Base-by-base conservation (phyloP, 2,329 filamentous ascomycete genomes). In the Knoxdaviesia capensis region DNA sequence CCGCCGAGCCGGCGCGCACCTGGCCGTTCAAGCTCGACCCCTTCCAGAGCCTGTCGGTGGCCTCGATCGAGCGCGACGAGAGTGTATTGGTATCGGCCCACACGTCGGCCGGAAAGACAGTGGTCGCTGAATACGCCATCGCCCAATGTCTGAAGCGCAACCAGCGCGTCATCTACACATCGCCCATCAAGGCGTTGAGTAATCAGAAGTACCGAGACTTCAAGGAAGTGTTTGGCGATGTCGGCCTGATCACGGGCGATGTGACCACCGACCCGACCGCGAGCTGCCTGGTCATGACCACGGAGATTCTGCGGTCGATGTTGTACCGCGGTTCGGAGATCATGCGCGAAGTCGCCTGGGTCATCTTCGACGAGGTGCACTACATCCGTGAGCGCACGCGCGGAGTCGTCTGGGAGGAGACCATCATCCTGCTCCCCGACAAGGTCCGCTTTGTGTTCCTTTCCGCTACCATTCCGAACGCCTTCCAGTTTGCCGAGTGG, bases 151-250 rank as follows among this genome's bases (percentile, higher is more conserved):
- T 98, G 58, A 92, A 90, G 68, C 83, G 86, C 58, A 96, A 96
- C 61, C 90, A 98, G 64, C 75, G 90, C 56, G 88, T 98, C 53
- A 98, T 98, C 58, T 98, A 98, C 63, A 98, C 90, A 6, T 94
- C 87, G 69, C 90, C 90, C 1, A 98, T 98, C 68, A 98, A 98
- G 63, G 90, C 90, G 7, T 66, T 98, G 52, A 96, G 87, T 61
- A 98, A 98, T 61, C 90, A 98, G 56, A 98, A 98, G 58, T 98
- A 93, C 59, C 73, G 90, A 65, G 90, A 98, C 56, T 98, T 98
- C 59, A 78, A 82, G 50, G 84, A 82, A 36, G 84, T 94, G 45
- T 98, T 98, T 62, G 88, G 87, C 45, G 90, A 98, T 56, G 88
- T 94, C 41, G 90, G 90, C 45, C 68, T 98, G 47, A 96, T 98